phyloP scores from a whole-genome alignment of 805 yeast species.

The Ogataea henricii region DNA sequence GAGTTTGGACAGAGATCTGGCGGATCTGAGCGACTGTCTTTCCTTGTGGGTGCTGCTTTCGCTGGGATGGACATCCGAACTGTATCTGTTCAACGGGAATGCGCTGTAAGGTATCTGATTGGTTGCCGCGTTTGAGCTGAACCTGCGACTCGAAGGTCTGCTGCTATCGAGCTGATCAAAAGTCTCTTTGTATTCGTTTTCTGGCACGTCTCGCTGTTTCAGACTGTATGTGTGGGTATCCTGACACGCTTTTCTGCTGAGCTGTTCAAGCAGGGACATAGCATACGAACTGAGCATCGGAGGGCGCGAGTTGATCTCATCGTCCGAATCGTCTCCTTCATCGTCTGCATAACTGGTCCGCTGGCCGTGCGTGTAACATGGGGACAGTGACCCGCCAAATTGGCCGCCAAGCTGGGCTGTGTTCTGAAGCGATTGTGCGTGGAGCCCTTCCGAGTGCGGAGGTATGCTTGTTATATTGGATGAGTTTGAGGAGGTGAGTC shows the following conservation, averaged over 20 bases:
- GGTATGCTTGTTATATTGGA: conserved; percentile 22
- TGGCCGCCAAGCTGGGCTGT: conserved; percentile 1
- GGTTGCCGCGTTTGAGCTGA: conserved; percentile 13
- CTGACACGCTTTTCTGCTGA: conserved; percentile 19
- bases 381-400: conserved; percentile 5
- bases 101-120: conserved; percentile 5
- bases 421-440: not conserved
- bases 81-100: conserved; percentile 7
- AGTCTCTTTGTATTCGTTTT: no score
- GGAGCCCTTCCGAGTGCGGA: conserved; percentile 16
- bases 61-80: conserved; percentile 7
- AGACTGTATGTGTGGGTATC: not conserved
- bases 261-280: conserved; percentile 47
- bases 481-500: conserved; percentile 20
- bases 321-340: conserved; percentile 33
- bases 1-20: conserved; percentile 34
- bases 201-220: not conserved
- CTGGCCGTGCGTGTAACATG: conserved; percentile 10
- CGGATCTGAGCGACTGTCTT: conserved; percentile 15
- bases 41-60: conserved; percentile 15
- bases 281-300: conserved; percentile 58
- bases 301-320: conserved; percentile 49
- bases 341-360: conserved; percentile 9
- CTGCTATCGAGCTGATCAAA: conserved; percentile 10
- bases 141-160: conserved; percentile 23